These are phyloP conservation scores for Trebouxia sp. DNA, from an alignment of 139 green algal genomes.

Conservation along the genomic window DNA sequence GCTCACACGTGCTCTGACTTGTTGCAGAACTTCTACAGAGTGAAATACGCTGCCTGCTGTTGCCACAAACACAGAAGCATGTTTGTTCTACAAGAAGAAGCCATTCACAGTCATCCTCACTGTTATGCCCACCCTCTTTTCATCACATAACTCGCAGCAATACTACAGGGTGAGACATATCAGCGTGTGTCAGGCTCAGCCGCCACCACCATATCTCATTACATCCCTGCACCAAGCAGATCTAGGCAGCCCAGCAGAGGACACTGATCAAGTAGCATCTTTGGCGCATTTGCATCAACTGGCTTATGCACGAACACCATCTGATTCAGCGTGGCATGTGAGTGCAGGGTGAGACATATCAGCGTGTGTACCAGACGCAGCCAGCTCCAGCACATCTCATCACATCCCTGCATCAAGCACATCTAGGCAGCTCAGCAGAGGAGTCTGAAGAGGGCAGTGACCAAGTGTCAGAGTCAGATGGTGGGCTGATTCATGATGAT, in stretches of 20 bases:
- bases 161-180: no score
- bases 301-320: background rate
- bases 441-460: slow-evolving; percentile 21
- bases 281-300: background rate
- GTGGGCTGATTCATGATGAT: background rate
- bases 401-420: background rate
- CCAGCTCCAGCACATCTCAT: background rate
- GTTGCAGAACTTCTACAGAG: no score
- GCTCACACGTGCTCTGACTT: no score
- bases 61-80: no score
- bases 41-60: no score
- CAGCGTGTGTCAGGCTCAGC: no score
- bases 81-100: no score
- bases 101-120: no score
- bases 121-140: no score
- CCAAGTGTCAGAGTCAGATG: background rate
- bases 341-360: background rate
- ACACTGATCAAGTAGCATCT: background rate
- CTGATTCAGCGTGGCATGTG: background rate
- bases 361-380: background rate
- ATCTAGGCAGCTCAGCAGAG: slow-evolving; percentile 15
- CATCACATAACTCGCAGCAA: no score
- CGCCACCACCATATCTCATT: no score
- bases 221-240: no score
- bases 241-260: background rate